Evolutionary conservation across 2,329 filamentous ascomycete species (phyloP), one percentile per base, ranked within the genome.

Genomic region (Dothiorella sarmentorum): DNA sequence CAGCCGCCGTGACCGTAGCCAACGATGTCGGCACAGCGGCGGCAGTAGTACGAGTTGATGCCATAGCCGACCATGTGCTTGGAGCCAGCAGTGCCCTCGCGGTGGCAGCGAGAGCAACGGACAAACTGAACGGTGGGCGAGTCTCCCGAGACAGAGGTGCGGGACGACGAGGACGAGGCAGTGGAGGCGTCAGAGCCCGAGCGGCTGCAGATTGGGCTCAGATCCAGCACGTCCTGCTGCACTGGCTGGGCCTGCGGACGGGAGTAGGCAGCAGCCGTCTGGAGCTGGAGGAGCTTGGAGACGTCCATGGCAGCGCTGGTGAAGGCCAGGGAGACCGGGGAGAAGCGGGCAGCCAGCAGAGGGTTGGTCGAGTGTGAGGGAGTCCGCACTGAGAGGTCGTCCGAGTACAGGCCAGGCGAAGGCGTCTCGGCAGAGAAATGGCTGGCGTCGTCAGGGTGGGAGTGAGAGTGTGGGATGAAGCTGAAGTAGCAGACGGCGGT

Each of bases 41-140:
- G 66, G 64, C 73, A 75, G 65, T 75, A 75, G 65, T 73, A 74
- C 29, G 69, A 65, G 61, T 74, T 75, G 56, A 70, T 69, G 56
- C 71, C 71, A 58, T 71, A 72, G 24, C 68, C 65, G 62, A 73
- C 66, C 70, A 75, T 73, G 61, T 65, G 63, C 42, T 59, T 57
- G 57, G 52, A 59, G 3, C 53, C 58, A 9, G 33, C 24, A 29
- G 40, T 53, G 42, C 37, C 58, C 6, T 26, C 53, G 17, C 60
- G 58, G 55, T 63, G 62, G 61, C 62, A 64, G 53, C 62, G 62
- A 7, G 56, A 60, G 60, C 62, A 64, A 27, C 61, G 61, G 49
- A 58, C 49, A 31, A 58, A 42, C 18, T 57, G 52, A 44, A 60
- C 58, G 17, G 27, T 22, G 10, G 59, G 56, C n/a, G 18, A 33